phyloP scores from a whole-genome alignment of 2,329 filamentous ascomycete species.

The Acrodontium crateriforme region DNA sequence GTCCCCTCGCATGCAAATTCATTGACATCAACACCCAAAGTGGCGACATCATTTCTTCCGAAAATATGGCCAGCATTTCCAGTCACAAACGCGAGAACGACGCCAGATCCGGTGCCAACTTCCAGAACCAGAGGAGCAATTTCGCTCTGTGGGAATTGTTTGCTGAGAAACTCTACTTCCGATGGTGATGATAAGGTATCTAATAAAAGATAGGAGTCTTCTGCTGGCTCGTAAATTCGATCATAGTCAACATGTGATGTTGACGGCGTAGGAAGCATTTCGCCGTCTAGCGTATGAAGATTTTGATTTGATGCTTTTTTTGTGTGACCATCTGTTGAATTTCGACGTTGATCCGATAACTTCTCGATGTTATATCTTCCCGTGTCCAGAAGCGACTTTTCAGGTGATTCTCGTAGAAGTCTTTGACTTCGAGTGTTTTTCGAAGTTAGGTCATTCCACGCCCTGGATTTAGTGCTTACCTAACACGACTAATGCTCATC shows the following conservation, averaged over 20 bases:
- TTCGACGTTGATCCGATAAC: too few relatives aligned
- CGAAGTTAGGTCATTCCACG: too few relatives aligned
- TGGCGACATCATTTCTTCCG: constrained; percentile 53
- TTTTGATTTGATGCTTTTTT: too few relatives aligned
- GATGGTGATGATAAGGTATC: constrained; percentile 67
- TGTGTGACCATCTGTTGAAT: too few relatives aligned
- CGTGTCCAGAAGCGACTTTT: too few relatives aligned
- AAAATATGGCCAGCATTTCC: constrained; percentile 63
- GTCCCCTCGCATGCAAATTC: constrained; percentile 69
- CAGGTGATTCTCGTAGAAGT: too few relatives aligned
- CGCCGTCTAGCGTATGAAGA: too few relatives aligned
- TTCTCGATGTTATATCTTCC: too few relatives aligned
- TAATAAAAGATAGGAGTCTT: constrained; percentile 88
- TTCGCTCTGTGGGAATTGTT: constrained; percentile 38
- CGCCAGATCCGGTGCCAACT: constrained; percentile 80
- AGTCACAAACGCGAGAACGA: constrained; percentile 78
- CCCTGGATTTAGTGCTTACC: too few relatives aligned
- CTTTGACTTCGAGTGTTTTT: too few relatives aligned
- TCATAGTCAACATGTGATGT: constrained; percentile 84
- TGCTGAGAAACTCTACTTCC: constrained; percentile 55
- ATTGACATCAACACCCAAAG: constrained; percentile 75
- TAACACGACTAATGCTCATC: too few relatives aligned
- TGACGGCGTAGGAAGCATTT: constrained; percentile 84
- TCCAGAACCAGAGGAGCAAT: constrained; percentile 54
- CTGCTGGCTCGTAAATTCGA: constrained; percentile 84